Evolutionary conservation across 495 filamentous ascomycete genomes (phyloP), one percentile per base, ranked within the genome.

Genomic region (Aspergillus avenaceus): DNA sequence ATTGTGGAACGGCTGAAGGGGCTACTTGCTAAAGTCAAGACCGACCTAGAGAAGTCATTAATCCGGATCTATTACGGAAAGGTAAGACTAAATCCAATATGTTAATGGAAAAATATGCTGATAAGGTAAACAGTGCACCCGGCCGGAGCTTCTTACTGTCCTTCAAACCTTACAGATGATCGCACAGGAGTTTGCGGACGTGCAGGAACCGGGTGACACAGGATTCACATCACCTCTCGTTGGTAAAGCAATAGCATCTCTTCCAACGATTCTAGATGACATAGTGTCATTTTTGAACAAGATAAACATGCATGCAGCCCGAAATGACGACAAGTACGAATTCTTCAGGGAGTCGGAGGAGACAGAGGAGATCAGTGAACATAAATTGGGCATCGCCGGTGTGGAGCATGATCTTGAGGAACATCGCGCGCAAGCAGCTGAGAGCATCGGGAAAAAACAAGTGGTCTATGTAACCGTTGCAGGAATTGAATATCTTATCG

Each of bases 1-100:
- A 77, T 80, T 34, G 82, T 90, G 4, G 90, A 95, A 52, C 86
- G 86, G 50, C 58, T 97, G 3, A 84, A 77, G 45, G 68, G 72
- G 34, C 63, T 97, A 28, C 75, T 99, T 6, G 65, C 66, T 27
- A 88, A 79, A 45, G 85, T 86, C 54, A 88, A 78, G 58, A 84
- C 78, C 44, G 93, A 99, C 60, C 77, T 99, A 8, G 93, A 99
- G 63, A 88, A 90, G 55, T 90, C 86, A 41, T 69, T 99, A 32
- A 93, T 97, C 60, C 79, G 93, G 16, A 96, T 99, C 32, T 99
- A 97, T 71, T 99, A 99, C 63, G 87, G 88, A 13, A 93, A 91
- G 71, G 77, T 80, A 52, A 23, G 28, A 19, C 16, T 5, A 44
- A n/a, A 16, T 12, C 21, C 8, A 47, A 37, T 9, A 22, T 42